These are phyloP conservation scores for Quercus berberidifolia DNA, from an alignment of 306 rosid species.

Conservation along the genomic window DNA sequence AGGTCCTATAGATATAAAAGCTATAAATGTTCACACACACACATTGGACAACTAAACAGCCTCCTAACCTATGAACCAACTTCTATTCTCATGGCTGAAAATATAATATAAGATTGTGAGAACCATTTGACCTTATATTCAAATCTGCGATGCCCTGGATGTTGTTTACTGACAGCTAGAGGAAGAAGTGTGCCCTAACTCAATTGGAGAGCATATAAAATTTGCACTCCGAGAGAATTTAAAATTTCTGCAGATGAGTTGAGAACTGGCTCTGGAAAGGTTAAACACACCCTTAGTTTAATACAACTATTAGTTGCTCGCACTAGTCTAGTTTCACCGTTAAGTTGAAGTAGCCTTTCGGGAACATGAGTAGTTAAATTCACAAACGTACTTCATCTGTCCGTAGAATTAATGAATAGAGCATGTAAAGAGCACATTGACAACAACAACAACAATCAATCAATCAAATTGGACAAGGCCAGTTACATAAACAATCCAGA, in stretches of 20 bases:
- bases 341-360: conserved; percentile 39
- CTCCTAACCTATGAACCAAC: neutral
- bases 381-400: conserved; percentile 50
- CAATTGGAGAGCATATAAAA: conserved; percentile 19
- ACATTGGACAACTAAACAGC: neutral
- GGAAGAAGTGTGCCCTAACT: conserved; percentile 64
- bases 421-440: conserved; percentile 10
- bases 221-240: neutral
- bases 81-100: neutral
- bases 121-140: conserved; percentile 66
- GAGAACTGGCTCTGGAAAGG: conserved; percentile 67
- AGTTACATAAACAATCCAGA: neutral
- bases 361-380: conserved; percentile 60
- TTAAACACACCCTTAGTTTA: conserved; percentile 55
- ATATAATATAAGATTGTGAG: neutral
- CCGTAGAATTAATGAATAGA: conserved; percentile 42
- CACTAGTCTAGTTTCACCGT: conserved; percentile 65
- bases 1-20: no score
- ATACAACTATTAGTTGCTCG: conserved; percentile 64
- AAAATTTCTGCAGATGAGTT: conserved; percentile 61
- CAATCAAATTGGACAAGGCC: no score
- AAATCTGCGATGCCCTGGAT: conserved; percentile 55
- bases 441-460: no score
- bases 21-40: no score
- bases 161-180: conserved; percentile 8